Evolutionary conservation across 2,329 filamentous ascomycete genomes (phyloP), one percentile per base, ranked within the genome.

Genomic region (Lachnum nothofagi): DNA sequence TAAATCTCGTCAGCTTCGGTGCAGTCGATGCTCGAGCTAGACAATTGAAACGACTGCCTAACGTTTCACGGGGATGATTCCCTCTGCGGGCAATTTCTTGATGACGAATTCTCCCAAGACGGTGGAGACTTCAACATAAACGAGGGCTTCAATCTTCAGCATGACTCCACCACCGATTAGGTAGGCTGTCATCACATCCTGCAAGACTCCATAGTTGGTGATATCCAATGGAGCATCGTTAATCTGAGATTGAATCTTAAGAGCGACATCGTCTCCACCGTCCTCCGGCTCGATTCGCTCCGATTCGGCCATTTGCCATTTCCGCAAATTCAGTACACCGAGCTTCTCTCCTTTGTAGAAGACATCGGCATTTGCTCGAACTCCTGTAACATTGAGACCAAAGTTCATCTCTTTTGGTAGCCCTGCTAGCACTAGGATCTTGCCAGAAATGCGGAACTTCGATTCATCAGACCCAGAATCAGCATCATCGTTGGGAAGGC

Each of bases 41-140:
- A 59, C 53, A 62, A 68, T 70, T 67, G 62, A 69, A 77, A 73
- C 70, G 75, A 76, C 70, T 75, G 46, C 88, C 91, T 82, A 85
- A 95, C 90, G 87, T 80, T 95, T 94, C 73, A 97, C 81, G 70
- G 87, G 87, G 64, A 98, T 83, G 63, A 84, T 80, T 60, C 93
- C 91, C 73, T 90, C 78, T 37, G 82, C 89, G 41, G 91, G 91
- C 62, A 98, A 85, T 58, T 85, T 82, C 67, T 88, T 88, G 61
- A 97, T 73, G 46, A 85, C 78, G 63, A 97, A 79, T 59, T 84
- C 75, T 42, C 93, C 93, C 55, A 98, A 75, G 22, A 86, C 83
- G 24, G 91, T 96, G 50, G 82, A 75, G 44, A 96, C 80, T 62
- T 87, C 81, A 56, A 91, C 86, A 67, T 95, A 88, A 49, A 97